Evolutionary conservation across 495 filamentous ascomycete species (phyloP), one percentile per base, ranked within the genome.

Genomic region (Cercophora samala): DNA sequence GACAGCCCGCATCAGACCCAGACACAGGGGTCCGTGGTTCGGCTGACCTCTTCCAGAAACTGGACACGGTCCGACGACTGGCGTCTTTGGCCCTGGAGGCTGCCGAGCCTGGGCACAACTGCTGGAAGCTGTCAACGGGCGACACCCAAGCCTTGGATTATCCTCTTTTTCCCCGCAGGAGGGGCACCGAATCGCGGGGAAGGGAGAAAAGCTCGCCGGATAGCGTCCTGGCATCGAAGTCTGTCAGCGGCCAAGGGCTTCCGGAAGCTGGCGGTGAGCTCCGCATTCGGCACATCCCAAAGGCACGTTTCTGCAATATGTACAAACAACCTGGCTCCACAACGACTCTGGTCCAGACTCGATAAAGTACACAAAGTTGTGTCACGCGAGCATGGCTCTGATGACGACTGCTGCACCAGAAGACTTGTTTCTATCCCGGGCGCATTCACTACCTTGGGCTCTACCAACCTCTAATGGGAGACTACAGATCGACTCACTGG

Each of bases 41-140:
- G 60, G 60, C 26, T 42, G 25, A 19, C 60, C 32, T 62, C 60
- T 62, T 62, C 60, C 32, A 62, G 60, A 62, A 62, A 46, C 17
- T 46, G 18, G 21, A 62, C 4, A 13, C 60, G 29, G 29, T 46
- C 60, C 25, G 60, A 62, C 26, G 23, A 32, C 26, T 19, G 18
- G n/a, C 22, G 58, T 26, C 17, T 26, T 21, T 56, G 13, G 54
- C 54, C 22, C 18, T 56, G 5, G 19, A 13, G 6, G 58, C 58
- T 60, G 21, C 58, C 53, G 21, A 60, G 58, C 25, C 22, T 56
- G 22, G 54, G n/a, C 26, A 29, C 5, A 5, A 8, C 21, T 25
- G 23, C 24, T 21, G 22, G n/a, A 58, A 25, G 58, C 24, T 24
- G 21, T 24, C 58, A 18, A 60, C 18, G 23, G 19, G 17, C 22